Percentiles rank a stretch among this genome's conserved stretches.
Conservation (phyloP, 2,329 filamentous ascomycete species). For the Aureobasidium sp. region DNA sequence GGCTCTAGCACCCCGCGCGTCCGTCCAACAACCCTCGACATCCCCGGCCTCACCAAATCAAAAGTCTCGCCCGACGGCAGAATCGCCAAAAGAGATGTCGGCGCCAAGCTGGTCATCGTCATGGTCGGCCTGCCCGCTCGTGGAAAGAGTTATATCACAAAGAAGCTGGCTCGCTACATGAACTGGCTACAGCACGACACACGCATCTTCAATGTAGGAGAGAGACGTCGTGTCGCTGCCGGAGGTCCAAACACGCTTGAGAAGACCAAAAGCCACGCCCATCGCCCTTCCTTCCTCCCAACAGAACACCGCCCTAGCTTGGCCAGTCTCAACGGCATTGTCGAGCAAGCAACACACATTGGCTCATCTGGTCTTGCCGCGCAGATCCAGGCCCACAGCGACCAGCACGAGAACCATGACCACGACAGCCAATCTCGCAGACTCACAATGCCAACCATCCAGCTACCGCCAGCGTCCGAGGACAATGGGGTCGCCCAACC, state of each 20-base stretch:
- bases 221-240: slow-evolving; percentile 74
- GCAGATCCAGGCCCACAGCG: slow-evolving; percentile 54
- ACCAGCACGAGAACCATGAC: slow-evolving; percentile 29
- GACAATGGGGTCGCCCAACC: not conserved
- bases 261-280: slow-evolving; percentile 25
- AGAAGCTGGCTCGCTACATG: slow-evolving; percentile 91
- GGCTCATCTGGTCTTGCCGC: slow-evolving; percentile 36
- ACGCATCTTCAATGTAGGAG: slow-evolving; percentile 94
- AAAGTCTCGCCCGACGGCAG: slow-evolving; percentile 92
- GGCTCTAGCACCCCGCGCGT: slow-evolving; percentile 70
- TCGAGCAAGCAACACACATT: slow-evolving; percentile 21
- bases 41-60: slow-evolving; percentile 91
- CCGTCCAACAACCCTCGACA: slow-evolving; percentile 91
- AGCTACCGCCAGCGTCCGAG: slow-evolving; percentile 2
- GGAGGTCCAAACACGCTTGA: slow-evolving; percentile 42
- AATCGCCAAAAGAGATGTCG: slow-evolving; percentile 89
- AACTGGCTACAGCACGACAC: slow-evolving; percentile 98
- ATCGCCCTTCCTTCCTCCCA: slow-evolving; percentile 16
- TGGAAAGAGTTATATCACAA: slow-evolving; percentile 98
- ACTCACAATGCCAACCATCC: not conserved
- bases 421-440: not conserved
- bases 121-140: slow-evolving; percentile 96
- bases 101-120: slow-evolving; percentile 91
- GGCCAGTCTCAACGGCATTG: slow-evolving; percentile 20
- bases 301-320: slow-evolving; percentile 22